Evolutionary conservation across 768 basidiomycete species (phyloP).

Genomic region (Russula compacta): DNA sequence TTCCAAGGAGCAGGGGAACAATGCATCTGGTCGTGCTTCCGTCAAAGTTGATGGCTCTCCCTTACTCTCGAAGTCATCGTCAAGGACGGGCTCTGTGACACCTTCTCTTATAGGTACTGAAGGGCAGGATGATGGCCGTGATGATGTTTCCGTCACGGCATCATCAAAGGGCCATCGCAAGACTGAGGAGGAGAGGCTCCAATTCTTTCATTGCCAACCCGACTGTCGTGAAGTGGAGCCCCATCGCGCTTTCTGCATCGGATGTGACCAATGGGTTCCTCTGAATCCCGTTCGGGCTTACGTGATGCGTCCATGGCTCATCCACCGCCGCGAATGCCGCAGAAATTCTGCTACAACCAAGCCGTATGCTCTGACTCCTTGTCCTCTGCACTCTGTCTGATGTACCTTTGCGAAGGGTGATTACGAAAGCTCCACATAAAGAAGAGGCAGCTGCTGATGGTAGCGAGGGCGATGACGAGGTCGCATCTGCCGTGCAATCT

Average conservation of each 20-base stretch:
- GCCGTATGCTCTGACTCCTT: slow-evolving; percentile 23
- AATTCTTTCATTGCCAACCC: slow-evolving; percentile 55
- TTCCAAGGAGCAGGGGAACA: background rate
- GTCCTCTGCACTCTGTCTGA: background rate
- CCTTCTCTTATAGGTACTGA: slow-evolving; percentile 4
- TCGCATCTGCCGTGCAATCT: slow-evolving; percentile 25
- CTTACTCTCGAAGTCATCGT: background rate
- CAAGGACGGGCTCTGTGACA: background rate
- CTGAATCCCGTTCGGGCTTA: slow-evolving; percentile 50
- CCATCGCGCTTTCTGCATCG: slow-evolving; percentile 47
- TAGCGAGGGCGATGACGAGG: slow-evolving; percentile 22
- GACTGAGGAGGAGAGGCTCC: slow-evolving; percentile 51
- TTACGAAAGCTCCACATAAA: background rate
- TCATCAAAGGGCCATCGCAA: slow-evolving; percentile 42
- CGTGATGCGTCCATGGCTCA: slow-evolving; percentile 52
- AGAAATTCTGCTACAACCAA: slow-evolving; percentile 23
- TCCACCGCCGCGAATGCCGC: slow-evolving; percentile 48
- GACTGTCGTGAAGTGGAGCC: slow-evolving; percentile 49
- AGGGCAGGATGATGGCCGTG: slow-evolving; percentile 29
- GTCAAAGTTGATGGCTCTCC: background rate
- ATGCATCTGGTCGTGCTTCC: background rate
- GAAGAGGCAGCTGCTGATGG: slow-evolving; percentile 18
- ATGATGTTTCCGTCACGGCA: slow-evolving; percentile 45
- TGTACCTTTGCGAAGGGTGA: background rate
- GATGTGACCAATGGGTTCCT: slow-evolving; percentile 48